phyloP scores from a whole-genome alignment of 2,329 filamentous ascomycete species.

The Phaeosphaeriaceae sp. region DNA sequence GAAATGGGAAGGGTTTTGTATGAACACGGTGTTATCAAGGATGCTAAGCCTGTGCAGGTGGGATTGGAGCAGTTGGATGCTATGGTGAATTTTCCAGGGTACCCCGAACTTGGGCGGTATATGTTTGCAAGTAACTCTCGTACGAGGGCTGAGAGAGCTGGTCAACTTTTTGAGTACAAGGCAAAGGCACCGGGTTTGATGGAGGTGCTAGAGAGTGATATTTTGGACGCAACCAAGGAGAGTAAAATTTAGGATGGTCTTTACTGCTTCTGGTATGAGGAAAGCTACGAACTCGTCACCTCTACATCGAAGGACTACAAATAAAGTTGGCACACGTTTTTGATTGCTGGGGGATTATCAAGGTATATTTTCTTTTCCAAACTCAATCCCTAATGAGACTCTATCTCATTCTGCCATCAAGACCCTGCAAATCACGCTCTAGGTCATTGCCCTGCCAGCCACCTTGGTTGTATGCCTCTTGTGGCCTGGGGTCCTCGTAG shows the following conservation, averaged over 20 bases:
- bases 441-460: conserved; percentile 48
- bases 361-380: conserved; percentile 16
- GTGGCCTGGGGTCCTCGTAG: conserved; percentile 68
- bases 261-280: background rate
- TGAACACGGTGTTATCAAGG: conserved; percentile 29
- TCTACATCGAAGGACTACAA: background rate
- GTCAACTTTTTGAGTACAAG: conserved; percentile 62
- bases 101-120: conserved; percentile 39
- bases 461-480: conserved; percentile 57
- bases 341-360: background rate
- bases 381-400: background rate
- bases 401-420: conserved; percentile 38
- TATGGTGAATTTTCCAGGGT: conserved; percentile 24
- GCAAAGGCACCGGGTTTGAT: conserved; percentile 57
- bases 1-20: conserved; percentile 33
- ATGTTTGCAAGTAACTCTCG: conserved; percentile 60
- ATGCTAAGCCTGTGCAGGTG: conserved; percentile 30
- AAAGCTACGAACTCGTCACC: no score
- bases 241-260: background rate
- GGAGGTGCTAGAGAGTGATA: conserved; percentile 46
- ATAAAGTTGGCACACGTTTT: background rate
- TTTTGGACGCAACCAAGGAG: conserved; percentile 22
- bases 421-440: conserved; percentile 58
- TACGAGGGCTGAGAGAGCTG: conserved; percentile 60
- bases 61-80: conserved; percentile 33